These are phyloP conservation scores for Leccinum boreale DNA, from an alignment of 768 basidiomycete genomes.

Conservation along the genomic window DNA sequence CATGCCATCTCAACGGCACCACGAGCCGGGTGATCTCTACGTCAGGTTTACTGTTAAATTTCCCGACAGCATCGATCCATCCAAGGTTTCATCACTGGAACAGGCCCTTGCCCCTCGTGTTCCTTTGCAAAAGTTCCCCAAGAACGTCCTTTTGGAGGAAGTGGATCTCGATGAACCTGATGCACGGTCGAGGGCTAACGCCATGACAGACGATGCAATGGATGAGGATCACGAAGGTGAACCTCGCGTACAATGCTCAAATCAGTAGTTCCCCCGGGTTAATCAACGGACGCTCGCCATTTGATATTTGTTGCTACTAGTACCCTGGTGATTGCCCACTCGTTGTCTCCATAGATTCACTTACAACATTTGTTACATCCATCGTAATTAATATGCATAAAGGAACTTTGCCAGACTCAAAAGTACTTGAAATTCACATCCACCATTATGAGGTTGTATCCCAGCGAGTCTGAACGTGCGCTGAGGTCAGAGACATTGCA, in stretches of 20 bases:
- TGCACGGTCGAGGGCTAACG: conserved; percentile 44
- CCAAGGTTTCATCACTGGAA: conserved; percentile 72
- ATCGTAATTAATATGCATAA: conserved; percentile 28
- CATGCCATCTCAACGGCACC: conserved; percentile 98
- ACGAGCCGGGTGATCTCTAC: conserved; percentile 92
- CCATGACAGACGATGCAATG: conserved; percentile 75
- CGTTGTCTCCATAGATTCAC: conserved; percentile 29
- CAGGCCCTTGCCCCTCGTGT: conserved; percentile 78
- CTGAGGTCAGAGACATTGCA: neutral
- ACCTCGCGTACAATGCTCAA: conserved; percentile 94
- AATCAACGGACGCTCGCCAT: conserved; percentile 14
- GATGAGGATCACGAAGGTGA: conserved; percentile 87
- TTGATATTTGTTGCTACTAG: conserved; percentile 18
- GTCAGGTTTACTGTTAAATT: conserved; percentile 85
- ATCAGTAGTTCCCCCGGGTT: conserved; percentile 52
- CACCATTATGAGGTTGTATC: conserved; percentile 17
- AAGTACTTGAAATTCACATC: neutral
- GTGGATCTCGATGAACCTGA: conserved; percentile 80
- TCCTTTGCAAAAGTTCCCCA: conserved; percentile 62
- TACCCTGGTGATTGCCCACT: conserved; percentile 20
- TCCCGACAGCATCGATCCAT: conserved; percentile 75
- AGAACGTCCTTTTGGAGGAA: conserved; percentile 74
- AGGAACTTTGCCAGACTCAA: conserved; percentile 2
- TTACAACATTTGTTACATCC: conserved; percentile 27
- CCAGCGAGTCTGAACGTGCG: conserved; percentile 26